These are phyloP conservation scores for Botrytis byssoidea DNA, from an alignment of 2,329 filamentous ascomycete genomes.

Conservation along the genomic window DNA sequence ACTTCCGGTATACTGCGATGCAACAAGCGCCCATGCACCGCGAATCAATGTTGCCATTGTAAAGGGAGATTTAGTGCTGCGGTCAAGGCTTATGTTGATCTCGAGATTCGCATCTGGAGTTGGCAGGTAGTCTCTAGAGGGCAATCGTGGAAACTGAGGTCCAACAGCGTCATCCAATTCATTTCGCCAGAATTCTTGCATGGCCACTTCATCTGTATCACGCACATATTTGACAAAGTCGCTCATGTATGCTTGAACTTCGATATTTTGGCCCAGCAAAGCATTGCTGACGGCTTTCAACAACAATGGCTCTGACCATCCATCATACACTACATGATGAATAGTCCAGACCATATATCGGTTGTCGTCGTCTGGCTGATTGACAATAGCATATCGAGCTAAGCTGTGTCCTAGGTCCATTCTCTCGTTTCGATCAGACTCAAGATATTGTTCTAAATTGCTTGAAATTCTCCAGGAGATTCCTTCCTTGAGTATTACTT, in stretches of 20 bases:
- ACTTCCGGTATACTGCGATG: constrained; percentile 41
- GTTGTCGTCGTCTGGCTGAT: constrained; percentile 25
- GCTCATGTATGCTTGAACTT: constrained; percentile 42
- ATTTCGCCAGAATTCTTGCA: constrained; percentile 47
- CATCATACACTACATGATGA: constrained; percentile 58
- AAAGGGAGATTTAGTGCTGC: constrained; percentile 20
- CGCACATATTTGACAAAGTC: constrained; percentile 50
- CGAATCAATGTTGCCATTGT: constrained; percentile 32
- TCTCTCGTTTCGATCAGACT: constrained; percentile 25
- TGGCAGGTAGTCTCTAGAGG: constrained; percentile 46
- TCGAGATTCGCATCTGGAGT: constrained; percentile 47
- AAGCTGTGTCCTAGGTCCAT: constrained; percentile 36
- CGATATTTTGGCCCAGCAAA: constrained; percentile 28
- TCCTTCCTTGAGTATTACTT: constrained; percentile 30
- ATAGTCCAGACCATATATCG: constrained; percentile 52
- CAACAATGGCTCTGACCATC: constrained; percentile 47
- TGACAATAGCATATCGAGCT: constrained; percentile 30
- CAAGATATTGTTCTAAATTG: constrained; percentile 31
- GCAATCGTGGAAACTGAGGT: constrained; percentile 50
- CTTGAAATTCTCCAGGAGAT: constrained; percentile 28
- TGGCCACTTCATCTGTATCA: constrained; percentile 39
- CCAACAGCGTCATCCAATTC: constrained; percentile 47
- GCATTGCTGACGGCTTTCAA: constrained; percentile 34
- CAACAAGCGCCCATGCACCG: constrained; percentile 44
- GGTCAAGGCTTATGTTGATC: constrained; percentile 38